Base-by-base conservation (phyloP, 2,329 filamentous ascomycete species). In the Penicillium sp. region DNA sequence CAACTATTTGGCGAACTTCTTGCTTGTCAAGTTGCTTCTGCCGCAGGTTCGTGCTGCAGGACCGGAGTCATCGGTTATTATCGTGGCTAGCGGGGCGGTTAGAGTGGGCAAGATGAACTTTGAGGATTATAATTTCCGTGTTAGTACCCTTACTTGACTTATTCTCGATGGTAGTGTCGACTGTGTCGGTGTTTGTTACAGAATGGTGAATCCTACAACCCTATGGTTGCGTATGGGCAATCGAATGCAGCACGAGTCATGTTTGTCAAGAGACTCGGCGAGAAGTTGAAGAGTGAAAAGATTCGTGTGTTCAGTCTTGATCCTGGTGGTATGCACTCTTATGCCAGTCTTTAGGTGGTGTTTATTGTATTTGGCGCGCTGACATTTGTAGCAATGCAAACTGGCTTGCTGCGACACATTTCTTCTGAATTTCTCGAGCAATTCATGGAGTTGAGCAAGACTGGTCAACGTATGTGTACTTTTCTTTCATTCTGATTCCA, bases 241-340 rank as follows among this genome's bases (percentile, higher is more conserved):
- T 76, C 74, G 57, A 80, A 80, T 62, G 76, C 77, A 27, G 77
- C 76, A 2, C 77, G 79, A 45, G 72, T 79, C 10, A 58, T 78
- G 38, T 76, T 77, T 50, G 72, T 66, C 0, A 49, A 72, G 22
- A 68, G 63, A 12, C 63, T 77, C 11, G 71, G 74, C 12, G 54
- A 69, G 29, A 62, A 66, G 31, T 53, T 74, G 22, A 50, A 58
- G 1, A 46, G 39, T 4, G 60, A 59, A 16, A 65, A 67, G 0
- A 66, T 77, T 14, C 59, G 61, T 37, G 60, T 72, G 0, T 75
- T 72, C 39, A 63, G 66, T 3, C 41, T 77, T n/a, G 73, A 77
- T 50, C 75, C 75, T 8, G 75, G 75, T 25, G 52, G 54, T 56
- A 58, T 25, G 46, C 43, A 25, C 4, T 25, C 8, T 25, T 25